Evolutionary conservation across 768 basidiomycete genomes (phyloP), one percentile per base, ranked within the genome.

Genomic region (Lactarius evosmus): DNA sequence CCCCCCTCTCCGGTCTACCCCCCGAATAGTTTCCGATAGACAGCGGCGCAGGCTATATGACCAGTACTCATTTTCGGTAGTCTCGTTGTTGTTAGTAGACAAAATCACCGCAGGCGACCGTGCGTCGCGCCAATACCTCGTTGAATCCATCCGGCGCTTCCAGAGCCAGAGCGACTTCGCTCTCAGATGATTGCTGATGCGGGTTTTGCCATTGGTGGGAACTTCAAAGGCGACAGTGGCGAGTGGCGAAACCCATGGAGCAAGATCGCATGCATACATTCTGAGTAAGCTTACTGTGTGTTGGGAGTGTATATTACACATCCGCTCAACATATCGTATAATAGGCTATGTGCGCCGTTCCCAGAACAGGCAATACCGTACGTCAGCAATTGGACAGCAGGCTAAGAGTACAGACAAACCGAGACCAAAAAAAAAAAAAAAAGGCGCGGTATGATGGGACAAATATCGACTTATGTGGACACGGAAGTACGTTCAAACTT

Each of bases 81-180:
- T 98, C 71, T 96, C 97, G 2, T 79, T 96, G n/a, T 77, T 99
- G 52, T n/a, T n/a, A n/a, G n/a, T n/a, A n/a, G 97, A 96, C n/a
- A 95, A 93, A 19, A 91, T 98, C 68, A 78, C 98, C 22, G 92
- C 95, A 9, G 89, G 91, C 0, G 96, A 98, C 75, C 83, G 96
- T 25, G 88, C 85, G 29, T 96, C 94, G 7, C 98, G 98, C 75
- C 95, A 97, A 74, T 98, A 99, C 74, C 83, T 98, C 53, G 93
- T 98, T 46, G 97, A 99, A 75, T 97, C 95, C 14, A 98, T 98
- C 70, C 89, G 93, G 51, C 85, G 84, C 69, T 98, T 98, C 79
- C 95, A 95, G 32, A 80, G 84, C 12, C 95, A 97, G 74, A 78
- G 83, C 9, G 87, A 91, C 61, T 98, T 98, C 76, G 87, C 95